Percentiles rank a stretch among this genome's conserved stretches.
Evolutionary conservation across 768 basidiomycete genomes (phyloP).

Genomic region (Leccinum truebloodii): DNA sequence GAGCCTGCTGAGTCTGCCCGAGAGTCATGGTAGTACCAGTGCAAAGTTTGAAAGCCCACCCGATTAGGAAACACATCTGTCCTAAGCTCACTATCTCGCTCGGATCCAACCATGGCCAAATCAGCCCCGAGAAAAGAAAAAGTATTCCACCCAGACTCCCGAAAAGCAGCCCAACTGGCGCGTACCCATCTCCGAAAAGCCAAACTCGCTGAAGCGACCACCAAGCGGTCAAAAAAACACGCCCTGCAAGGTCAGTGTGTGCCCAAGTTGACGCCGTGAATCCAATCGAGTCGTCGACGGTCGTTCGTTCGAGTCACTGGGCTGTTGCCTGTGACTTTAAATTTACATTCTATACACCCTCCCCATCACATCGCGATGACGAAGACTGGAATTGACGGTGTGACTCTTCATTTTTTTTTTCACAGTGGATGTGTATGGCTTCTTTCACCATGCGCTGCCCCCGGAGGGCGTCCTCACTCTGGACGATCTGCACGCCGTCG

Average conservation of each 20-base stretch:
- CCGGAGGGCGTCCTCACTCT: slow-evolving; percentile 57
- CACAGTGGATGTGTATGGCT: slow-evolving; percentile 68
- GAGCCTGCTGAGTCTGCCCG: no score
- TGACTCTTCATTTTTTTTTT: neutral
- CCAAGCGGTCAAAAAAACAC: slow-evolving; percentile 59
- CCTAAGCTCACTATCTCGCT: neutral
- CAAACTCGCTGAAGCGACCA: slow-evolving; percentile 57
- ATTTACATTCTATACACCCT: neutral
- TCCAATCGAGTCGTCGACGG: neutral
- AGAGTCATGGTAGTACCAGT: no score
- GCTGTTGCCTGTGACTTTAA: neutral
- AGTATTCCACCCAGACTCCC: slow-evolving; percentile 77
- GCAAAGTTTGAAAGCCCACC: no score
- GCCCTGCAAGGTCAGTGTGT: slow-evolving; percentile 46
- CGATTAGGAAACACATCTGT: neutral
- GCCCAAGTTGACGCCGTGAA: neutral
- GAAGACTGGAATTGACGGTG: neutral
- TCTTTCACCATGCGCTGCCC: slow-evolving; percentile 75
- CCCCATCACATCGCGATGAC: neutral
- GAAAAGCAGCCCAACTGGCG: slow-evolving; percentile 77
- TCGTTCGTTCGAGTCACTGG: neutral
- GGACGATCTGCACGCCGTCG: slow-evolving; percentile 62
- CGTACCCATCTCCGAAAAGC: slow-evolving; percentile 68
- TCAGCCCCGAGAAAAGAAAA: slow-evolving; percentile 65
- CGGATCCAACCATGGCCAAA: neutral